Conservation (phyloP, 192 early-diverging fungal species). For the Gigaspora rosea region DNA sequence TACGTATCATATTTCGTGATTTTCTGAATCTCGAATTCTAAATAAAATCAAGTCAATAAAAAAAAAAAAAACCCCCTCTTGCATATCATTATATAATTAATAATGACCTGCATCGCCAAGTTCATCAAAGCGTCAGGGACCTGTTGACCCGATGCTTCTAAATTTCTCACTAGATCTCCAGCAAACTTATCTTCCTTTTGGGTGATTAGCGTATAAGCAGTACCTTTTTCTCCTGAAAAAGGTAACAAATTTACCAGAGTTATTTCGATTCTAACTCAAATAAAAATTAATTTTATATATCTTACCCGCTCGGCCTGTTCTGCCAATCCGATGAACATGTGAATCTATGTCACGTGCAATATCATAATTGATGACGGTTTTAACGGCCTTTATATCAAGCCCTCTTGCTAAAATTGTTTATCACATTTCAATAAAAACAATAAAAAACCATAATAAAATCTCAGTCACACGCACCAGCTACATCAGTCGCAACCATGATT, state of each 20-base stretch:
- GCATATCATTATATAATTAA: background rate
- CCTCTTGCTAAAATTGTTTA: constrained; percentile 62
- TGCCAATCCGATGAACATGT: constrained; percentile 77
- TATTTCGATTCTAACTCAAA: background rate
- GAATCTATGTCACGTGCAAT: constrained; percentile 80
- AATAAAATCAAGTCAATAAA: background rate
- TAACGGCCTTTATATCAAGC: constrained; percentile 75
- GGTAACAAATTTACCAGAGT: background rate
- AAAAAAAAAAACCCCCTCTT: background rate
- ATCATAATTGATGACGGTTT: constrained; percentile 81
- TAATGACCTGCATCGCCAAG: constrained; percentile 46
- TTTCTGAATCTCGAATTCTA: constrained; percentile 67
- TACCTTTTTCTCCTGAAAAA: constrained; percentile 57
- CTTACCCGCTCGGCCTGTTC: constrained; percentile 65
- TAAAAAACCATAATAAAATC: background rate
- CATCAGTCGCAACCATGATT: constrained; percentile 67
- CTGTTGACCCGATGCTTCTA: constrained; percentile 55
- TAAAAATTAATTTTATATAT: background rate
- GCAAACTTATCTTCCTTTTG: constrained; percentile 68
- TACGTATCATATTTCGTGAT: constrained; percentile 41
- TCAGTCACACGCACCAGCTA: constrained; percentile 49
- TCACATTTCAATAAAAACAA: background rate
- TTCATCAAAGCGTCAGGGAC: constrained; percentile 50
- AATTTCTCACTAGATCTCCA: constrained; percentile 60
- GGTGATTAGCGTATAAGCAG: constrained; percentile 62